Evolutionary conservation across 176 grass and related monocot genomes (phyloP), one percentile per base, ranked within the genome.

Genomic region (Tillandsia fasciculata): DNA sequence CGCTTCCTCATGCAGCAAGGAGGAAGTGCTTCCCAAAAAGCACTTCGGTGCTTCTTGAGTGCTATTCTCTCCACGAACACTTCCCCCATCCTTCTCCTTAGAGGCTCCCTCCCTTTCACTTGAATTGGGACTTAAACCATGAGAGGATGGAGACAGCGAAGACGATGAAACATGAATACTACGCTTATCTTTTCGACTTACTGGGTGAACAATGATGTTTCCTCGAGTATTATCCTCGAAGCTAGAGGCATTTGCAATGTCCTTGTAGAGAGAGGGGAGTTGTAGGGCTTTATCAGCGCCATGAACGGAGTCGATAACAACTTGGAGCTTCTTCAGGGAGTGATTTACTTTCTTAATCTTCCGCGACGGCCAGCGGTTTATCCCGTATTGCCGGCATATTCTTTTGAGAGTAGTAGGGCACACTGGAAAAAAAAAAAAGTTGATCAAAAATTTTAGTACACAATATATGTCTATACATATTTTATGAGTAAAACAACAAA

Each of bases 331-430:
- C 72, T 77, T 90, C 77, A 92, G 78, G 67, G 94, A 97, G 64
- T 93, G 94, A 57, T 97, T 89, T 75, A 97, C 89, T 77, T 93
- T 97, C 85, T 97, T 97, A 64, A 97, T 90, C 65, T 92, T 97
- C 26, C 94, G 77, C 9, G 94, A 92, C 59, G 94, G 94, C 94
- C 94, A 97, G 10, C 94, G 86, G 24, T 65, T 83, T 90, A 97
- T 97, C 26, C 93, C 93, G 53, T 97, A 89, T 51, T 87, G 86
- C 76, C 93, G 80, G 83, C 93, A 97, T 87, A 97, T 97, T 92
- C 93, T 92, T 83, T 97, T 97, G 33, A 97, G 93, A 77, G 93
- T 97, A 24, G 89, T 97, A 70, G 93, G 89, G 53, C 89, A 97
- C 51, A 97, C 93, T 97, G 82, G 48, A 71, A 76, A 72, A 18